These are phyloP conservation scores for Taxawa tesnikishii DNA, from an alignment of 2,329 filamentous ascomycete genomes.

Conservation along the genomic window DNA sequence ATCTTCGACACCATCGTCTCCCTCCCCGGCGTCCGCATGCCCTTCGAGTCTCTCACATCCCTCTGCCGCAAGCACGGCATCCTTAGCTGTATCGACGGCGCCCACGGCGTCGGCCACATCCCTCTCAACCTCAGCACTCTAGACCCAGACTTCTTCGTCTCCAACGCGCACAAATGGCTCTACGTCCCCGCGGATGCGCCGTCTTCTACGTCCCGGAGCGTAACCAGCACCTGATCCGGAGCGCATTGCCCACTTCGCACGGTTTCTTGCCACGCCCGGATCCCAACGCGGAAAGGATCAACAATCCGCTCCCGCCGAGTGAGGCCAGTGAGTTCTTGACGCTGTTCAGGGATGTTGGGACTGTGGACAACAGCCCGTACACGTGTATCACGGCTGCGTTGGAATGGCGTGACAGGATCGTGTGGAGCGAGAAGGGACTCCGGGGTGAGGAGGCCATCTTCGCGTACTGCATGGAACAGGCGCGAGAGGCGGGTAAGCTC, in stretches of 20 bases:
- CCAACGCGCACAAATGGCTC: constrained; percentile 88
- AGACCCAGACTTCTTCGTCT: constrained; percentile 76
- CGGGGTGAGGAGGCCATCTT: constrained; percentile 57
- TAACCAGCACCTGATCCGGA: constrained; percentile 64
- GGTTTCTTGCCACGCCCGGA: constrained; percentile 47
- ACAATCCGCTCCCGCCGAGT: constrained; percentile 27
- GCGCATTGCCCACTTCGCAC: constrained; percentile 68
- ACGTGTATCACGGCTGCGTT: constrained; percentile 61
- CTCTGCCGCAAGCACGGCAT: constrained; percentile 56
- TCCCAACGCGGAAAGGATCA: constrained; percentile 9
- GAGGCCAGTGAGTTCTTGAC: constrained; percentile 42
- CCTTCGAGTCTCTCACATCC: constrained; percentile 55
- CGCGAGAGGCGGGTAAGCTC: constrained; percentile 47
- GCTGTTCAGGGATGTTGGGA: constrained; percentile 8
- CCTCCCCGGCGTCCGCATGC: constrained; percentile 65
- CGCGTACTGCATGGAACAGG: constrained; percentile 50
- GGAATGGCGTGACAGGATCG: constrained; percentile 47
- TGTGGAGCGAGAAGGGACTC: constrained; percentile 23
- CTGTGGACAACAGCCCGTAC: constrained; percentile 56
- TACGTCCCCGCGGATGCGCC: constrained; percentile 66
- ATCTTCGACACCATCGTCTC: constrained; percentile 74
- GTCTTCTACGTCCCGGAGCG: constrained; percentile 65
- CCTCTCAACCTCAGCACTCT: constrained; percentile 52
- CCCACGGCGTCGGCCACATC: constrained; percentile 74
- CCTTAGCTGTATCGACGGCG: constrained; percentile 68